A percentile compares a stretch with the other conserved stretches of the same genome.
Evolutionary conservation across 352 stramenopile species (phyloP).

Genomic region (Phytophthora melonis): DNA sequence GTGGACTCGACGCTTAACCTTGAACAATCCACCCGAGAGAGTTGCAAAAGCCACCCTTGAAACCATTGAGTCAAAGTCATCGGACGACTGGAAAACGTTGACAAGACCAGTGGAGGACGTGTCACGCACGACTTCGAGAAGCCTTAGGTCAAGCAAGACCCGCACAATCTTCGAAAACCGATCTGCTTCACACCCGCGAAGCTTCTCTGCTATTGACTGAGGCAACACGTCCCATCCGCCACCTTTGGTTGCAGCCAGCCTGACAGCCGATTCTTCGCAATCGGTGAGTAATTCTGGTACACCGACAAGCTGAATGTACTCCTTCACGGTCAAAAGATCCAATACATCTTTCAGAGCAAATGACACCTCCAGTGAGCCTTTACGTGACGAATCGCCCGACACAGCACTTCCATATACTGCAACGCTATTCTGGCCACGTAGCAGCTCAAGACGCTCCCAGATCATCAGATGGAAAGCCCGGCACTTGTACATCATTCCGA

Average conservation of each 20-base stretch:
- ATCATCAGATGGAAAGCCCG: slow-evolving; percentile 72
- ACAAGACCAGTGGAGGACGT: slow-evolving; percentile 69
- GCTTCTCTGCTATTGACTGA: slow-evolving; percentile 54
- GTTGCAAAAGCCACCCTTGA: slow-evolving; percentile 82
- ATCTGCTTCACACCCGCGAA: slow-evolving; percentile 75
- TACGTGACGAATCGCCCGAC: not conserved
- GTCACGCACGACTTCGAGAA: slow-evolving; percentile 67
- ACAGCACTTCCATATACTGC: not conserved
- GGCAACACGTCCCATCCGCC: slow-evolving; percentile 62
- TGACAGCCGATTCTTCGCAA: slow-evolving; percentile 65
- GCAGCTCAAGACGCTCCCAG: slow-evolving; percentile 53
- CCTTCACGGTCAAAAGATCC: slow-evolving; percentile 65
- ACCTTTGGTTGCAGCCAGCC: slow-evolving; percentile 48
- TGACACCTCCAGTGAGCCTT: slow-evolving; percentile 34
- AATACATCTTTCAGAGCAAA: slow-evolving; percentile 81
- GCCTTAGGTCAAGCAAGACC: slow-evolving; percentile 72
- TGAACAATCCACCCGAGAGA: slow-evolving; percentile 72
- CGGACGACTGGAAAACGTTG: slow-evolving; percentile 59
- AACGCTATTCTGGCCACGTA: slow-evolving; percentile 27
- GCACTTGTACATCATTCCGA: slow-evolving; percentile 78
- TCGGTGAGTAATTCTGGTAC: slow-evolving; percentile 72
- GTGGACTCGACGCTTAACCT: slow-evolving; percentile 52
- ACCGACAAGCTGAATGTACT: slow-evolving; percentile 82
- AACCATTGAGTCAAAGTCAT: slow-evolving; percentile 81
- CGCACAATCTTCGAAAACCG: slow-evolving; percentile 76